Percentiles rank a stretch among this genome's conserved stretches.
These are phyloP conservation scores for Gaultheria prostrata DNA, from an alignment of 148 eudicot genomes.

Conservation along the genomic window DNA sequence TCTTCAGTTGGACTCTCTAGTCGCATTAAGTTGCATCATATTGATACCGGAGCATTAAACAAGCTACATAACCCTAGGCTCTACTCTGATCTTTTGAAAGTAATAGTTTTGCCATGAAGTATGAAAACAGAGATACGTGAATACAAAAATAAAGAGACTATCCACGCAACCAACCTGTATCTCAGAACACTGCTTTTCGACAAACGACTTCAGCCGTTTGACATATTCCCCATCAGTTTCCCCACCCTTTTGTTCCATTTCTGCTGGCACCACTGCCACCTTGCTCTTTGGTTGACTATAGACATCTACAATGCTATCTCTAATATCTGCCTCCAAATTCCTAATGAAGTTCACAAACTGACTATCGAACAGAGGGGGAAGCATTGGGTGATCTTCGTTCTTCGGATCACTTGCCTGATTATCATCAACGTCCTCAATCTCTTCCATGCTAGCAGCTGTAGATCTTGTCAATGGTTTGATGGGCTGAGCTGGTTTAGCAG, in stretches of 20 bases:
- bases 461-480: constrained; percentile 75
- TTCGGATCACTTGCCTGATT: constrained; percentile 37
- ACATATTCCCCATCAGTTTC: constrained; percentile 77
- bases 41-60: background rate
- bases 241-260: constrained; percentile 65
- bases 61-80: background rate
- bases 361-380: constrained; percentile 60
- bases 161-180: constrained; percentile 54
- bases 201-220: constrained; percentile 67
- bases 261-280: constrained; percentile 89
- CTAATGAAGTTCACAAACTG: constrained; percentile 56
- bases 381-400: constrained; percentile 73
- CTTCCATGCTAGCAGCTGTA: constrained; percentile 73
- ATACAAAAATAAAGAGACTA: background rate
- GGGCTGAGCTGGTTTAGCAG: constrained; percentile 48
- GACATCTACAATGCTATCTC: constrained; percentile 68
- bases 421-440: constrained; percentile 64
- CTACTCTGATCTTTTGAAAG: background rate
- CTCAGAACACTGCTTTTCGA: constrained; percentile 88
- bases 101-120: background rate
- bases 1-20: background rate
- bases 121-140: background rate
- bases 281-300: constrained; percentile 84
- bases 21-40: background rate
- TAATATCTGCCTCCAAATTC: constrained; percentile 65